Evolutionary conservation across 371 early-diverging fungal genomes (phyloP).

Genomic region (Dichotomocladium elegans): DNA sequence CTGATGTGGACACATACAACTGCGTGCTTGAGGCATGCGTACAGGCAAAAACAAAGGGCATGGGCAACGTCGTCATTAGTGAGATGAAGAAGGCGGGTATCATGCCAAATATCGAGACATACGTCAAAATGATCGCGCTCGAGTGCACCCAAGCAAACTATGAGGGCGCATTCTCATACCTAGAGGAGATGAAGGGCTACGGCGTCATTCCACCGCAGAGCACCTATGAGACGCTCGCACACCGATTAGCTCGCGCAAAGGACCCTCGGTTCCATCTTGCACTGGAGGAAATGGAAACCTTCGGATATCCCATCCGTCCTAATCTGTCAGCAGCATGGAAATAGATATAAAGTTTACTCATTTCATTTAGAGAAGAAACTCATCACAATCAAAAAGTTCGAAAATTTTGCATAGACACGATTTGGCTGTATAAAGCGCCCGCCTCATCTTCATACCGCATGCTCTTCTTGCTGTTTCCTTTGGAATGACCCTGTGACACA

Average conservation of each 20-base stretch:
- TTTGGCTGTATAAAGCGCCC: no score
- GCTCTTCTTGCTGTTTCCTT: no score
- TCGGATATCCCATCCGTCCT: conserved; percentile 39
- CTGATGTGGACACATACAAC: conserved; percentile 62
- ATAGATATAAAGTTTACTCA: no score
- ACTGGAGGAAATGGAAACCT: conserved; percentile 69
- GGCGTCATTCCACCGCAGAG: conserved; percentile 58
- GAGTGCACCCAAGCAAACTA: conserved; percentile 55
- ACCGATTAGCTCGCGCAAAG: conserved; percentile 57
- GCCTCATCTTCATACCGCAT: no score
- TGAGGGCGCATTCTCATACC: conserved; percentile 72
- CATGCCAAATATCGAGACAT: conserved; percentile 53
- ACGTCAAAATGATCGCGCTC: conserved; percentile 55
- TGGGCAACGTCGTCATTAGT: conserved; percentile 55
- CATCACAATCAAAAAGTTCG: no score
- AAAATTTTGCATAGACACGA: no score
- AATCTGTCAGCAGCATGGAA: conserved; percentile 23
- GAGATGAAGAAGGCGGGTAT: conserved; percentile 55
- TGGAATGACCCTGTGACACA: background rate
- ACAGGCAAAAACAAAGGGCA: conserved; percentile 40
- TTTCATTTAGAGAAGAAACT: no score
- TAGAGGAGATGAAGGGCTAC: conserved; percentile 73
- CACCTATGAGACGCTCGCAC: conserved; percentile 53
- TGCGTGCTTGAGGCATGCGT: conserved; percentile 59
- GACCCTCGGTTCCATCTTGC: conserved; percentile 69